These are phyloP conservation scores for Passiflora organensis DNA, from an alignment of 345 rosid genomes.

Conservation along the genomic window DNA sequence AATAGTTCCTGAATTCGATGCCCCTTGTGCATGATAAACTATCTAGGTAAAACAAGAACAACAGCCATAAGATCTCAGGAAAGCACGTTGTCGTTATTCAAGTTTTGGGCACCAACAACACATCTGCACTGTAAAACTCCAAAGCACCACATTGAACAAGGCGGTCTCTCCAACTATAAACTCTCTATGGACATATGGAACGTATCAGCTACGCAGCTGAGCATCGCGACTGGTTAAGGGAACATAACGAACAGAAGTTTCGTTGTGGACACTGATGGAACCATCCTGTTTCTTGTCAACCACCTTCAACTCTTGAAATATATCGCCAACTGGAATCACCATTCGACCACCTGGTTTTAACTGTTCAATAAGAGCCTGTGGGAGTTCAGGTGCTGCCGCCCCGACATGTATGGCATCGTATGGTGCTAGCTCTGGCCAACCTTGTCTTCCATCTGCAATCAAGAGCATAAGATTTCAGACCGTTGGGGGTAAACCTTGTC, in stretches of 20 bases:
- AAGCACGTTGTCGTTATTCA: no score
- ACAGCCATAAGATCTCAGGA: no score
- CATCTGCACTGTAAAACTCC: no score
- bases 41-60: no score
- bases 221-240: slow-evolving; percentile 86
- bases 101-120: no score
- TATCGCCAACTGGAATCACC: slow-evolving; percentile 92
- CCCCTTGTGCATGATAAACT: no score
- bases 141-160: neutral
- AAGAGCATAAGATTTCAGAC: neutral
- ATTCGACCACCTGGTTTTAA: slow-evolving; percentile 93
- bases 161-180: neutral
- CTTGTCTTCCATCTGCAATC: slow-evolving; percentile 78
- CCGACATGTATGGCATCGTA: slow-evolving; percentile 98
- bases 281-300: slow-evolving; percentile 78
- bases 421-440: slow-evolving; percentile 78
- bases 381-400: slow-evolving; percentile 91
- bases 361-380: slow-evolving; percentile 79
- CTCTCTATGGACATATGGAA: neutral
- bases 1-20: no score
- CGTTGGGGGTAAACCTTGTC: no score
- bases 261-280: slow-evolving; percentile 48
- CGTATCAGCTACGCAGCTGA: slow-evolving; percentile 37
- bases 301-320: slow-evolving; percentile 76
- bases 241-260: slow-evolving; percentile 84